Evolutionary conservation across 2,329 filamentous ascomycete genomes (phyloP), one percentile per base, ranked within the genome.

Genomic region (Phaeophleospora eucalypticola): DNA sequence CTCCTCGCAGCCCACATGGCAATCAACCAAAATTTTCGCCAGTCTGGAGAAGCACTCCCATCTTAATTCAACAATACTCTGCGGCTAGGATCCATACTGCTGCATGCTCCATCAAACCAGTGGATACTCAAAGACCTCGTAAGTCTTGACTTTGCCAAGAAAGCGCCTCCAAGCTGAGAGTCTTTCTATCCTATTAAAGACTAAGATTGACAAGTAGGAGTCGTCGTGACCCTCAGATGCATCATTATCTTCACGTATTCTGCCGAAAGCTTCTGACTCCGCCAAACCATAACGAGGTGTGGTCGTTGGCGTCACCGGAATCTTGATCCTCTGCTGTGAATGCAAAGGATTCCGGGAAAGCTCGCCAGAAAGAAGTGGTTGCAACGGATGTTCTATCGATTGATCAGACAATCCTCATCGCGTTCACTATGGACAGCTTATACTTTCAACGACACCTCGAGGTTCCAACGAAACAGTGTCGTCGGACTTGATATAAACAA

Each of bases 401-500:
- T 8, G 34, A 36, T 15, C 12, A n/a, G n/a, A 36, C 7, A 8
- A 36, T 15, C 16, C n/a, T n/a, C n/a, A n/a, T n/a, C n/a, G n/a
- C n/a, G n/a, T n/a, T n/a, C n/a, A n/a, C n/a, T n/a, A n/a, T n/a
- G n/a, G n/a, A n/a, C n/a, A n/a, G n/a, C n/a, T n/a, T n/a, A 8
- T 36, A 36, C 34, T 15, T 16, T 36, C 34, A 6, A 36, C 34
- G 34, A 36, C 6, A 8, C 15, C 16, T 7, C 7, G n/a, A 36
- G 34, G 34, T n/a, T 36, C 34, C 15, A 36, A n/a, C 7, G 34
- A 36, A 7, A n/a, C 34, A 6, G 14, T 36, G 34, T 17, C 34
- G 34, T 36, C 34, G 14, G 34, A n/a, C 34, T 36, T 36, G 34
- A 36, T n/a, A 17, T 36, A 36, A n/a, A 36, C 34, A 17, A 36